Evolutionary conservation across 140 eudicot genomes (phyloP).

Genomic region (Anethum foeniculum): DNA sequence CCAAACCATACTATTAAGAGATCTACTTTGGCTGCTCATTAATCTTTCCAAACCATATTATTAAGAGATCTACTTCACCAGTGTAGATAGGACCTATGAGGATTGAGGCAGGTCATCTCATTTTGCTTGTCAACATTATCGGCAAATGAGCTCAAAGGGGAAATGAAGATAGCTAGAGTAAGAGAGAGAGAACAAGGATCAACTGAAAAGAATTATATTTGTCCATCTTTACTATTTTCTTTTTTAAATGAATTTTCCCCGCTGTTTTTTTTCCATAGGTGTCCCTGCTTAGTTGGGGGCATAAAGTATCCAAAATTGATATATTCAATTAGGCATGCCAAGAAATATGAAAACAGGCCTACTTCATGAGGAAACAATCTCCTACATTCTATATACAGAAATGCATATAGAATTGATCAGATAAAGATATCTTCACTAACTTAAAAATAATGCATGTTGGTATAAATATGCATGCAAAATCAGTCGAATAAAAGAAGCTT

Average conservation of each 20-base stretch:
- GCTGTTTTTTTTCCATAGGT: not conserved
- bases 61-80: not conserved
- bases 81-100: slow-evolving; percentile 14
- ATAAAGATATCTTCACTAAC: not conserved
- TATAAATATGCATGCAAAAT: not conserved
- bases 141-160: not conserved
- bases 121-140: not conserved
- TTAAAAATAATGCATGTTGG: not conserved
- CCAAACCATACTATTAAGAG: slow-evolving; percentile 15
- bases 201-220: slow-evolving; percentile 5
- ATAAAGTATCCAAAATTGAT: not conserved
- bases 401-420: not conserved
- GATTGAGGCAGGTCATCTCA: slow-evolving; percentile 11
- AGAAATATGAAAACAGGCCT: not conserved
- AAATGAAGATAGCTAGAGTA: not conserved
- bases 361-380: not conserved
- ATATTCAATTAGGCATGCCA: not conserved
- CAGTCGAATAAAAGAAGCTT: not conserved
- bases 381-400: not conserved
- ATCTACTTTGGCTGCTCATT: no score
- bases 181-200: slow-evolving; percentile 9
- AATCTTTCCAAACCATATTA: no score
- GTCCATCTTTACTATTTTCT: not conserved
- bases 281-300: not conserved
- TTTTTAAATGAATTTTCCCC: not conserved